Evolutionary conservation across 2,329 filamentous ascomycete genomes (phyloP), one percentile per base, ranked within the genome.

Genomic region (Ascochyta koolunga): DNA sequence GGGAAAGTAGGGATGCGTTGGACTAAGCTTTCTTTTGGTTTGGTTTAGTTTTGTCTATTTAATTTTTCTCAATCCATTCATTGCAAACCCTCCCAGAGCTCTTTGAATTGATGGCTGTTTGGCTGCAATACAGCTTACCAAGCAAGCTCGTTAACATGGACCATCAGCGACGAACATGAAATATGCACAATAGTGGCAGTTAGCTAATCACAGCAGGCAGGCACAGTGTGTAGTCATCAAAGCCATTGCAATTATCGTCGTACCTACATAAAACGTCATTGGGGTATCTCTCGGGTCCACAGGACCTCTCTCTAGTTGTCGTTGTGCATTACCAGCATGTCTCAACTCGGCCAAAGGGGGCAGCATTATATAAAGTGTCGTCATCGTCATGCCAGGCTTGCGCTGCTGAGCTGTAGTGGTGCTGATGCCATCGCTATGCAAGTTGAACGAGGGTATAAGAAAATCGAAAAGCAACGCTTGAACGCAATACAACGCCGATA

Each of bases 241-340:
- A 32, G 36, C 27, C 50, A 44, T 54, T 48, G 43, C 37, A 31
- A 38, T 54, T 44, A 31, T 48, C 38, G 19, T 44, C 50, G 29
- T 49, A 39, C 35, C 44, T 48, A 54, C 50, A 49, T 49, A 48
- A 39, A 53, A 42, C 32, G 24, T 54, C 50, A 44, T 54, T 27
- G 48, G 50, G 50, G 50, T 54, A 54, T 54, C 50, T 54, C 32
- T 42, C 29, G 36, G 13, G 33, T 36, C 16, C 8, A 15, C 32
- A 32, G 38, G n/a, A n/a, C n/a, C n/a, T 33, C 38, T 33, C 44
- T 37, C 36, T 31, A 21, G 18, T 44, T 36, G n/a, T 33, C 25
- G 59, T 66, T 68, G 66, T 63, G 60, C 67, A 71, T 71, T 64
- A 57, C 71, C 71, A 70, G 70, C 62, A 73, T 71, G 65, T 63